Conservation (phyloP, 1,284 basidiomycete genomes). For the Boletus mariae region DNA sequence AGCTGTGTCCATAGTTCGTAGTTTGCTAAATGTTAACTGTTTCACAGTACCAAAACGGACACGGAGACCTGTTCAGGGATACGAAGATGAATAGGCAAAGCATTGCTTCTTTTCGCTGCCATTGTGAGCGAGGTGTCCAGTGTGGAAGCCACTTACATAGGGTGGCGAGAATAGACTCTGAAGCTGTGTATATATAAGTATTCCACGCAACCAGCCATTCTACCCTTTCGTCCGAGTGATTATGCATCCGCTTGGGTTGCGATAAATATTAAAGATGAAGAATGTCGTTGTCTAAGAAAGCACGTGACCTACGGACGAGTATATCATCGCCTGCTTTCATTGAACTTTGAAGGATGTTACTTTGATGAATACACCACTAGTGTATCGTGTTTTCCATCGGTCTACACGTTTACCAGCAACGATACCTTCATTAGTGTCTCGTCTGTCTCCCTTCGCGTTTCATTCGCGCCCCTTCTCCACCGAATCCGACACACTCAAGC, state of each 20-base stretch:
- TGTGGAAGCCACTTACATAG: not conserved
- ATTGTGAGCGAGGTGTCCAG: slow-evolving; percentile 1
- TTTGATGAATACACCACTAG: slow-evolving; percentile 15
- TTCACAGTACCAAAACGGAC: slow-evolving; percentile 36
- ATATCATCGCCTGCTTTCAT: no score
- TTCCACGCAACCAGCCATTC: not conserved
- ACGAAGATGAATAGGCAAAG: slow-evolving; percentile 38
- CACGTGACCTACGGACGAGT: slow-evolving; percentile 10
- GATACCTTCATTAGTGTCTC: not conserved
- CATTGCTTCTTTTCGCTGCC: not conserved
- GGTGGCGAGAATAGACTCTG: slow-evolving; percentile 5
- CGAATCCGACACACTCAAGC: slow-evolving; percentile 35
- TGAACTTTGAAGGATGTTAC: not conserved
- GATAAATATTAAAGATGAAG: no score
- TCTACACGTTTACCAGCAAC: not conserved
- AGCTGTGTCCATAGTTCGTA: not conserved
- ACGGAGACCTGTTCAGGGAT: slow-evolving; percentile 38
- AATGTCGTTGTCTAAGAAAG: no score
- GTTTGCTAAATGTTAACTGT: not conserved
- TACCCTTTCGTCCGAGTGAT: not conserved
- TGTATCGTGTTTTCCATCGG: slow-evolving; percentile 12
- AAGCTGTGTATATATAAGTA: slow-evolving; percentile 7
- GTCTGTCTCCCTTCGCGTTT: not conserved
- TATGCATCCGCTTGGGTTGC: no score
- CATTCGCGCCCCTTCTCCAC: slow-evolving; percentile 18